Conservation (phyloP, 2,329 filamentous ascomycete species). For the Alternaria panax region DNA sequence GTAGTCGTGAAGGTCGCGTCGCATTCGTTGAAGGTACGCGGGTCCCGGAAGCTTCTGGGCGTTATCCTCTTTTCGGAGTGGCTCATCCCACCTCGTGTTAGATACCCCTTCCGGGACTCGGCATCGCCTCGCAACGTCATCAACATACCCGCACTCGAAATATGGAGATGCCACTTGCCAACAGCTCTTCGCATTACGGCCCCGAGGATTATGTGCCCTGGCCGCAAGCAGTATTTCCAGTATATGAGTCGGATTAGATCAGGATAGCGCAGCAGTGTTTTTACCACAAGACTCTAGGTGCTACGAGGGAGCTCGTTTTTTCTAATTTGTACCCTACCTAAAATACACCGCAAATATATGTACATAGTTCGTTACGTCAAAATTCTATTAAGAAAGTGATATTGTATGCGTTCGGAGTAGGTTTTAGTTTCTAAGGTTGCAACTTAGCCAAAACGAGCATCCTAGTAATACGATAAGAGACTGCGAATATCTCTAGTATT, state of each 20-base stretch:
- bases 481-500: too few relatives aligned
- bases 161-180: neutral
- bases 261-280: neutral
- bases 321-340: too few relatives aligned
- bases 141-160: neutral
- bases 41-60: neutral
- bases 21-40: neutral
- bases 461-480: too few relatives aligned
- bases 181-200: too few relatives aligned
- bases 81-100: neutral
- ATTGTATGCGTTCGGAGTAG: too few relatives aligned
- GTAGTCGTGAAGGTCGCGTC: neutral
- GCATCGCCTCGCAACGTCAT: neutral
- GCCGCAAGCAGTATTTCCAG: too few relatives aligned
- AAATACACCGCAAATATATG: too few relatives aligned
- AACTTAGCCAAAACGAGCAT: too few relatives aligned
- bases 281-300: neutral
- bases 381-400: too few relatives aligned
- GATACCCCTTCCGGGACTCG: neutral
- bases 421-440: too few relatives aligned
- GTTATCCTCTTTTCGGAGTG: neutral
- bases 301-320: too few relatives aligned
- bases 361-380: too few relatives aligned
- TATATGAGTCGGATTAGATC: neutral
- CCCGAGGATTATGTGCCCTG: neutral